Evolutionary conservation across 495 filamentous ascomycete species (phyloP).

Genomic region (Aspergillus homomorphus): DNA sequence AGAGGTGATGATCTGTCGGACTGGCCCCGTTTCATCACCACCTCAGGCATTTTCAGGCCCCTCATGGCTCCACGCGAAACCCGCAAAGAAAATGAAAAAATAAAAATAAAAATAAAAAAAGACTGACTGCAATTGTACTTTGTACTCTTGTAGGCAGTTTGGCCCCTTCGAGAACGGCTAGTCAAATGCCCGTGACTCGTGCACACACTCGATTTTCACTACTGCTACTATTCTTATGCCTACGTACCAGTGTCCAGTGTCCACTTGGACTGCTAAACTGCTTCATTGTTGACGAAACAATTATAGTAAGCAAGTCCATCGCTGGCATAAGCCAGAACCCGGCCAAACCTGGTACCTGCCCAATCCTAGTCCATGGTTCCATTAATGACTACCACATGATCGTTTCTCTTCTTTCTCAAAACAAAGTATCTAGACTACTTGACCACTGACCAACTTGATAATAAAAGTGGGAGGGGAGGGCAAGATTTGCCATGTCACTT

Average conservation of each 20-base stretch:
- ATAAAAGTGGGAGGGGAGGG: no score
- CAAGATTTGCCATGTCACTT: no score
- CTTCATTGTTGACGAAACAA: not conserved
- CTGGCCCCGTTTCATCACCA: not conserved
- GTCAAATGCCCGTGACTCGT: not conserved
- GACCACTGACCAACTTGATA: no score
- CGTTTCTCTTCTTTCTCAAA: no score
- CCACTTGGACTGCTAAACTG: not conserved
- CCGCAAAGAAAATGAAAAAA: not conserved
- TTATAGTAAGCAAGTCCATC: not conserved
- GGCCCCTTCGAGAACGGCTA: not conserved
- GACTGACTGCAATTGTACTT: not conserved
- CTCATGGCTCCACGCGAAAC: not conserved
- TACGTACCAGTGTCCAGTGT: not conserved
- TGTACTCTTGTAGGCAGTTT: not conserved
- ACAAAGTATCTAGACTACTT: no score
- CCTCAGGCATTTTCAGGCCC: not conserved
- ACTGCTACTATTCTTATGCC: conserved; percentile 11
- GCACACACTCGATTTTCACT: not conserved
- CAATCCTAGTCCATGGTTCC: not conserved
- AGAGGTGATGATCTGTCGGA: not conserved
- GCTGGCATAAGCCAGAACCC: not conserved
- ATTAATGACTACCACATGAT: not conserved
- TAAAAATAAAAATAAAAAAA: not conserved
- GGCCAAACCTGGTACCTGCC: not conserved